A percentile compares a stretch with the other conserved stretches of the same genome.
Evolutionary conservation across 163 green algal genomes (phyloP).

Genomic region (Coccomyxa subellipsoidea): DNA sequence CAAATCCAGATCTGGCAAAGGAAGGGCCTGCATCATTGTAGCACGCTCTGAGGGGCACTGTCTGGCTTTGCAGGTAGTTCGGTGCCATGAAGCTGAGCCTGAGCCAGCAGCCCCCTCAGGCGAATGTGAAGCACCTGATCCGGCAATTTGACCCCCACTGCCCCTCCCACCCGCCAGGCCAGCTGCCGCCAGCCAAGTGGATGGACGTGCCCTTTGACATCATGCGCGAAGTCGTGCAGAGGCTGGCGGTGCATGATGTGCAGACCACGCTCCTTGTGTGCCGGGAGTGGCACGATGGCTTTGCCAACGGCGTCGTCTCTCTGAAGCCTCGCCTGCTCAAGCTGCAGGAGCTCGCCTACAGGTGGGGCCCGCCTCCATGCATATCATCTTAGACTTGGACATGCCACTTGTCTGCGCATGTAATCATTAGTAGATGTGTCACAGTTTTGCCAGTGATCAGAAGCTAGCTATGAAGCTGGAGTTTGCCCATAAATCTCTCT

Average conservation of each 20-base stretch:
- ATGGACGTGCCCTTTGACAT: conserved; percentile 5
- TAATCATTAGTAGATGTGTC: no score
- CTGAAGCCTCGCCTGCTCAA: conserved; percentile 30
- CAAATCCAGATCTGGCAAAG: no score
- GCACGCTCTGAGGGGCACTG: no score
- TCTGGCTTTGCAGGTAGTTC: no score
- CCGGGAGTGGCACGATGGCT: conserved; percentile 32
- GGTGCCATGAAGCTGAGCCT: neutral
- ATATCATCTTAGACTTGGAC: no score
- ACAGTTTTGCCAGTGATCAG: no score
- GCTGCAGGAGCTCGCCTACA: conserved; percentile 8
- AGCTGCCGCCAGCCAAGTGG: neutral
- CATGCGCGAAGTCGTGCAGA: conserved; percentile 8
- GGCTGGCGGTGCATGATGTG: conserved; percentile 28
- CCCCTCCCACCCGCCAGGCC: neutral
- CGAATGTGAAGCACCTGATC: conserved; percentile 2
- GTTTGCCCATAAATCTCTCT: no score
- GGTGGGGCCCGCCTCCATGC: neutral
- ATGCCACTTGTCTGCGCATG: no score
- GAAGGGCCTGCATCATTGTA: no score
- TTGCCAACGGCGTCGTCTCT: conserved; percentile 21
- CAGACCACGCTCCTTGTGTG: conserved; percentile 42
- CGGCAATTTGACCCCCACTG: conserved; percentile 1
- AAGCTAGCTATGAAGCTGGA: no score
- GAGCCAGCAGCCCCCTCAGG: neutral